These are phyloP conservation scores for Globisporangium emineosum DNA, from an alignment of 352 stramenopile species.

Conservation along the genomic window DNA sequence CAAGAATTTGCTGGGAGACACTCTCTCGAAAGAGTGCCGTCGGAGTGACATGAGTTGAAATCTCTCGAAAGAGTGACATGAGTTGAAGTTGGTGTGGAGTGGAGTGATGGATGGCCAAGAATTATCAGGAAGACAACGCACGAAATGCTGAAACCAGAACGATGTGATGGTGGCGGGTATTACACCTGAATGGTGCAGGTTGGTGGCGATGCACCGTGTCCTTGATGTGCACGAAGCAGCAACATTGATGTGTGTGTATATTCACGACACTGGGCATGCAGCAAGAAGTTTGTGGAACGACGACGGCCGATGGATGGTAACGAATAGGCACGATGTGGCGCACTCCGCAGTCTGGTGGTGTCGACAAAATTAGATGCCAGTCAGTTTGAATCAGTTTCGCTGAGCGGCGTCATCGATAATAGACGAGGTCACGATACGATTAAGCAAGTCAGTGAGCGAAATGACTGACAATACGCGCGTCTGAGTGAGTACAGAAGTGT, in stretches of 20 bases:
- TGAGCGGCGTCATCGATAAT: slow-evolving; percentile 2
- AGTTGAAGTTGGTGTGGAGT: slow-evolving; percentile 9
- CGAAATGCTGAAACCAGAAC: no score
- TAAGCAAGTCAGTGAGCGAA: not conserved
- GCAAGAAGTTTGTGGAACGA: no score
- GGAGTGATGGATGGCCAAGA: no score
- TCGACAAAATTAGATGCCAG: not conserved
- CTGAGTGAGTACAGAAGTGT: not conserved
- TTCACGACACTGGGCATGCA: no score
- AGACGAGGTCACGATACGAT: not conserved
- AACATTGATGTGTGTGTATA: no score
- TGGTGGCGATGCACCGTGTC: not conserved
- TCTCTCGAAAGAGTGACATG: slow-evolving; percentile 1
- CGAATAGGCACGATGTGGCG: not conserved
- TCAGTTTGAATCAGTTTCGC: slow-evolving; percentile 5
- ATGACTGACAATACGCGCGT: not conserved
- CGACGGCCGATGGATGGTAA: not conserved
- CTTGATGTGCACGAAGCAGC: no score
- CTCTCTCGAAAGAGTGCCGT: slow-evolving; percentile 1
- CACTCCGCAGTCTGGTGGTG: not conserved
- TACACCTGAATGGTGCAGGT: no score
- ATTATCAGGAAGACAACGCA: no score
- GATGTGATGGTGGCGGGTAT: no score
- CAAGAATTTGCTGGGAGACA: not conserved
- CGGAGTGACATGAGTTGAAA: not conserved